A percentile compares a stretch with the other conserved stretches of the same genome.
Conservation (phyloP, 371 early-diverging fungal genomes). For the Mortierella sp. region DNA sequence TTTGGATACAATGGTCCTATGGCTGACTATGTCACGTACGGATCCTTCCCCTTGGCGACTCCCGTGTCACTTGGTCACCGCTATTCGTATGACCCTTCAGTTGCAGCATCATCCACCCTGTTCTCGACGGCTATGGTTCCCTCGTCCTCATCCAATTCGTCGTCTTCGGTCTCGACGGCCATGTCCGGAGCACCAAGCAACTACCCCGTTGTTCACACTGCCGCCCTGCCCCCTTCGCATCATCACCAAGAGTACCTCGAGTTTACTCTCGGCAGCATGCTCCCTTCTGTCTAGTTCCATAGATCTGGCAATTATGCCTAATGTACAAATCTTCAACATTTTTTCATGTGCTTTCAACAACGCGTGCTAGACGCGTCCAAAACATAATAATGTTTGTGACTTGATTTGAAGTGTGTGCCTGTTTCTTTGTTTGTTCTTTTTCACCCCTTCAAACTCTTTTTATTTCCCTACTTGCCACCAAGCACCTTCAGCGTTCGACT, state of each 20-base stretch:
- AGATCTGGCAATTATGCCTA: neutral
- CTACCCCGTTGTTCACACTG: conserved; percentile 43
- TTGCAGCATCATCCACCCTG: conserved; percentile 18
- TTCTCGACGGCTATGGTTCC: conserved; percentile 32
- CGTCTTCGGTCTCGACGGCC: conserved; percentile 22
- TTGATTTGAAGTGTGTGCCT: neutral
- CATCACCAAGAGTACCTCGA: conserved; percentile 59
- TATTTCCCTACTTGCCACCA: conserved; percentile 8
- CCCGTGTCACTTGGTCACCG: conserved; percentile 37
- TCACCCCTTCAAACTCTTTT: neutral
- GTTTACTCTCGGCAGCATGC: conserved; percentile 42
- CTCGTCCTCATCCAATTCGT: conserved; percentile 20
- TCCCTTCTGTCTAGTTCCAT: conserved; percentile 31
- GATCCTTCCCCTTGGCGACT: conserved; percentile 36
- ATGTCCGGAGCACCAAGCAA: conserved; percentile 19
- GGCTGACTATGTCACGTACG: conserved; percentile 37
- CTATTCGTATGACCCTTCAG: conserved; percentile 28
- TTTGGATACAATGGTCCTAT: conserved; percentile 36
- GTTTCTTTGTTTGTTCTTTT: conserved; percentile 12
- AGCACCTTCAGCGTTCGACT: neutral
- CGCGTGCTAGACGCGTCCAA: neutral
- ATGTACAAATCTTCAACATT: neutral
- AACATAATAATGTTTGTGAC: neutral
- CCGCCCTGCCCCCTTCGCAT: conserved; percentile 53
- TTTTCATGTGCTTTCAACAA: neutral